Evolutionary conservation across 2,329 filamentous ascomycete species (phyloP), one percentile per base, ranked within the genome.

Genomic region (Metarhizium robertsii): DNA sequence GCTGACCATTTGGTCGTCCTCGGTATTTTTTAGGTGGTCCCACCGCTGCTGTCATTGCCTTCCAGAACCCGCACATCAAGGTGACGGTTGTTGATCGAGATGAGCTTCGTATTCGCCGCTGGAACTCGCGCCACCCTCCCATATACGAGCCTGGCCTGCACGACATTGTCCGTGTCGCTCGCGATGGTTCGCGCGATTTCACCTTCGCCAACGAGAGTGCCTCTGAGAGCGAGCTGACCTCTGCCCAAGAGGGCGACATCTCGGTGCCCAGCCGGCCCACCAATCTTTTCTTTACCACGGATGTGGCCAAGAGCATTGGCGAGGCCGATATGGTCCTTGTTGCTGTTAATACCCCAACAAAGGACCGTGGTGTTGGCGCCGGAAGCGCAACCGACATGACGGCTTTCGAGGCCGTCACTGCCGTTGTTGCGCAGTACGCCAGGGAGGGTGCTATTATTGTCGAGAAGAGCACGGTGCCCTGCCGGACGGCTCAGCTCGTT

Each of bases 381-480:
- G 87, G 87, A 11, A 79, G 78, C 60, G 87, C 88, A 0, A 86
- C 86, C 16, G 86, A 92, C 62, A 81, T 92, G 73, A 82, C 81
- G 1, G 82, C 83, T 11, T 80, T 92, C 30, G 87, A 92, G 67
- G 81, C 81, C 18, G 87, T 86, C 6, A 83, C 83, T 1, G 77
- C 79, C 52, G 81, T 82, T 55, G 84, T 92, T 38, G 88, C 87
- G 10, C 74, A 80, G 60, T 75, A 85, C 58, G 85, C 87, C 3
- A 82, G 79, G 34, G 74, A 78, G 18, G 85, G 84, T 50, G 82
- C 86, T 54, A 88, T 92, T 55, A 82, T 92, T 52, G 88, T 92
- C 20, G 88, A 92, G 73, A 92, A 92, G 74, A 87, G 83, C 55
- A 92, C 88, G 0, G 88, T 92, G 30, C 88, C 88, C 2, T 89